Evolutionary conservation across 1,284 basidiomycete species (phyloP).

Genomic region (Ganoderma multipileum): DNA sequence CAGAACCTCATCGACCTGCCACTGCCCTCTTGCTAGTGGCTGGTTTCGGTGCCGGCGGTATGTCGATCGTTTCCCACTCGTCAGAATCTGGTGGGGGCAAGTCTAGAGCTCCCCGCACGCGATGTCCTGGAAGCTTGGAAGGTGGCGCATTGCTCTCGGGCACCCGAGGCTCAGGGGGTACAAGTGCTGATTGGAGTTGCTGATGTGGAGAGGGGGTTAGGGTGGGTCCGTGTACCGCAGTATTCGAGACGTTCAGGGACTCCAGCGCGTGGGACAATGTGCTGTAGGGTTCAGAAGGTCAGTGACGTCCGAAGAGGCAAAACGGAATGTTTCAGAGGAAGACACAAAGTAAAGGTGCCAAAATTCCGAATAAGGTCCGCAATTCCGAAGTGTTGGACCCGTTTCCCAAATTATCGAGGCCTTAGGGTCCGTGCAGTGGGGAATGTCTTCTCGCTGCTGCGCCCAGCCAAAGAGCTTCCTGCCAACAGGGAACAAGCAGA

Average conservation of each 20-base stretch:
- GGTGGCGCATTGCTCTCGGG: neutral
- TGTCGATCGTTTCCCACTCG: slow-evolving; percentile 52
- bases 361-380: neutral
- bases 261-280: slow-evolving; percentile 35
- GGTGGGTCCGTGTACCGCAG: slow-evolving; percentile 6
- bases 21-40: slow-evolving; percentile 1
- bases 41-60: slow-evolving; percentile 47
- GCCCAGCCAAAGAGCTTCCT: neutral
- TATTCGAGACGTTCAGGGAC: slow-evolving; percentile 29
- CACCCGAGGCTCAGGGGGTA: neutral
- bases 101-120: slow-evolving; percentile 32
- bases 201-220: slow-evolving; percentile 6
- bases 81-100: slow-evolving; percentile 56
- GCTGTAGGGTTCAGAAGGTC: slow-evolving; percentile 19
- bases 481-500: neutral
- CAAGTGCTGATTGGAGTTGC: neutral
- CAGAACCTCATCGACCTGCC: neutral
- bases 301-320: neutral
- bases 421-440: too few species aligned
- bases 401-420: neutral
- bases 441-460: neutral
- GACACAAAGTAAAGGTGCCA: neutral
- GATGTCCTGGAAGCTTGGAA: neutral
- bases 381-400: neutral
- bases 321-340: neutral